A percentile compares a stretch with the other conserved stretches of the same genome.
phyloP scores from a whole-genome alignment of 352 stramenopile species.

The Phytophthora capsici region DNA sequence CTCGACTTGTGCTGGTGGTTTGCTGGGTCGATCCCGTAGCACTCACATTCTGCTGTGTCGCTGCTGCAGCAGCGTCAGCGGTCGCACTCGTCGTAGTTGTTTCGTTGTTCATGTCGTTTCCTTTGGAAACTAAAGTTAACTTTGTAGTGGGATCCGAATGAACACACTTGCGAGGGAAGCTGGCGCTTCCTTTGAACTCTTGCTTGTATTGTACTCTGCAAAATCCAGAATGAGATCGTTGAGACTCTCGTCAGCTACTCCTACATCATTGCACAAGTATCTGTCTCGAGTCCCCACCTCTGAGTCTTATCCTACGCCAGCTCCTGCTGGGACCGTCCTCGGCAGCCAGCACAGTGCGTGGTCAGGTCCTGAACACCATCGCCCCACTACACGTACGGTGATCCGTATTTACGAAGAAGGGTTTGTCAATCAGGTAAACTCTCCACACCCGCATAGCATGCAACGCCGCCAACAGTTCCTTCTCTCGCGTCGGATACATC shows the following conservation, averaged over 20 bases:
- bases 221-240: not conserved
- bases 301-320: conserved; percentile 4
- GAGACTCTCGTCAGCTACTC: not conserved
- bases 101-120: conserved; percentile 1
- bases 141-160: conserved; percentile 3
- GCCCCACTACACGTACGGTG: not conserved
- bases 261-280: not conserved
- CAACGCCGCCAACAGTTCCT: not conserved
- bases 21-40: too few species aligned
- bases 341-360: too few species aligned
- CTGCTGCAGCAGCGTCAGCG: not conserved
- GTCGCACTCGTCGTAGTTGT: not conserved
- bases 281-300: not conserved
- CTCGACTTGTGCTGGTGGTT: not conserved
- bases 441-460: conserved; percentile 2
- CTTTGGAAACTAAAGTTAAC: not conserved
- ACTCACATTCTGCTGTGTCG: too few species aligned
- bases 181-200: not conserved
- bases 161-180: not conserved
- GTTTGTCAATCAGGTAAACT: conserved; percentile 3
- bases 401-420: conserved; percentile 4
- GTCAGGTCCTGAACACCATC: too few species aligned
- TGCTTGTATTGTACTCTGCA: conserved; percentile 9
- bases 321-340: too few species aligned
- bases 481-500: conserved; percentile 9